These are phyloP conservation scores for Ilex asprella DNA, from an alignment of 257 asterid genomes.

Conservation along the genomic window DNA sequence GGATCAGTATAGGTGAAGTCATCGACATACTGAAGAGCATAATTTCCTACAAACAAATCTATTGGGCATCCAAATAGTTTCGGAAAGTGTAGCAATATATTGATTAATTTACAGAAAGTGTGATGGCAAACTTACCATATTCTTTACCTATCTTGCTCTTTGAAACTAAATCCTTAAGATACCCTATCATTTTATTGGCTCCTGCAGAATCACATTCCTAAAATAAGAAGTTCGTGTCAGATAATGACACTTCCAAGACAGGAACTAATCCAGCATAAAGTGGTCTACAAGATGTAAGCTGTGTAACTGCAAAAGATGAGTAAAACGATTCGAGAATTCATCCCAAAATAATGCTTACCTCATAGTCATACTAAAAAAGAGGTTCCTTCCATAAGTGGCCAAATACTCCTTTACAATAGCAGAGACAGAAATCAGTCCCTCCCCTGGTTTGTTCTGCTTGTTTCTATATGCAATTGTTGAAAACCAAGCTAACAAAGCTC, in stretches of 20 bases:
- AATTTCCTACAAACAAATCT: constrained; percentile 49
- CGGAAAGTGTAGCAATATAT: constrained; percentile 6
- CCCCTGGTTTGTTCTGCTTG: constrained; percentile 81
- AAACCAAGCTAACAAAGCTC: constrained; percentile 99
- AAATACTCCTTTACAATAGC: constrained; percentile 81
- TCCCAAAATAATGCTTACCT: constrained; percentile 42
- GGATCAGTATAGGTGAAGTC: constrained; percentile 94
- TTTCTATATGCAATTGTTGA: constrained; percentile 77
- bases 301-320: constrained; percentile 1
- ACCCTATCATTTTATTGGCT: constrained; percentile 67
- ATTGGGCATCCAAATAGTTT: neutral
- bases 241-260: constrained; percentile 10
- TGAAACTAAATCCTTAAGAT: constrained; percentile 65
- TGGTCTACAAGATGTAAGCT: neutral
- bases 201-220: constrained; percentile 94
- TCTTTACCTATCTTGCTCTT: constrained; percentile 65
- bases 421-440: constrained; percentile 69
- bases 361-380: constrained; percentile 94
- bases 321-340: constrained; percentile 9
- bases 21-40: constrained; percentile 78
- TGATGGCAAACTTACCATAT: constrained; percentile 31
- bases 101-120: neutral
- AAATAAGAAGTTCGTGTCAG: constrained; percentile 8
- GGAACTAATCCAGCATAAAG: neutral
- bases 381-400: constrained; percentile 94